Evolutionary conservation across 164 flowering plant species (phyloP).

Genomic region (Houttuynia cordata): DNA sequence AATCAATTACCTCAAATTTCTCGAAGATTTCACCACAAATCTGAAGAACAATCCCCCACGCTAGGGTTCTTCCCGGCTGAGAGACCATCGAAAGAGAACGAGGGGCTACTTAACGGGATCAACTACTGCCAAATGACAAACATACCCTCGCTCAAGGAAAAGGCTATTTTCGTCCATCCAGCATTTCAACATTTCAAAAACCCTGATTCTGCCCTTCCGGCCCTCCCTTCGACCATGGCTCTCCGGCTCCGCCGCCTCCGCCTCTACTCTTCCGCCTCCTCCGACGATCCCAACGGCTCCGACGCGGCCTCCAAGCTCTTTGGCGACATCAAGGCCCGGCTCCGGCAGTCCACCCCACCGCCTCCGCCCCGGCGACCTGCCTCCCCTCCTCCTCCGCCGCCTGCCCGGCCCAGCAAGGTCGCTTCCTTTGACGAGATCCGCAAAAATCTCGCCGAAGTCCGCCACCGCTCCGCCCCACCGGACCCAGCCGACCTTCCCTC

Average conservation of each 20-base stretch:
- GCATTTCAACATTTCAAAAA: background rate
- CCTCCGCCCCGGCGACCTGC: constrained; percentile 2
- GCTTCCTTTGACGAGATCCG: constrained; percentile 36
- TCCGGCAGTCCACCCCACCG: background rate
- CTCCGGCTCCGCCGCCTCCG: background rate
- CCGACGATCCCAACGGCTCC: background rate
- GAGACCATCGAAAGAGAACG: too few species aligned
- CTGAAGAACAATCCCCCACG: too few species aligned
- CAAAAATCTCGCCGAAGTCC: constrained; percentile 41
- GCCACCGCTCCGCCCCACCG: constrained; percentile 24
- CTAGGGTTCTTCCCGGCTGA: too few species aligned
- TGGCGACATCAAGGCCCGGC: constrained; percentile 1
- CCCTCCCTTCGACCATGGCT: background rate
- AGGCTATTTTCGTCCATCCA: too few species aligned
- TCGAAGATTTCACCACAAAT: too few species aligned
- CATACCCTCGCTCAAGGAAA: too few species aligned
- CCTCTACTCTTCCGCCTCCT: background rate
- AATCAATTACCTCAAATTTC: too few species aligned
- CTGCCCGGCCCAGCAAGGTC: constrained; percentile 8
- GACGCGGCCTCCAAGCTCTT: background rate
- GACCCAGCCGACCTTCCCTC: constrained; percentile 1
- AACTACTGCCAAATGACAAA: too few species aligned
- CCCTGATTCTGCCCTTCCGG: background rate
- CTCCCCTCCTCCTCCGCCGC: background rate
- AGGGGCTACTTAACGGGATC: too few species aligned